Evolutionary conservation across 2,329 filamentous ascomycete species (phyloP), one percentile per base, ranked within the genome.

Genomic region (Fusarium sp.): DNA sequence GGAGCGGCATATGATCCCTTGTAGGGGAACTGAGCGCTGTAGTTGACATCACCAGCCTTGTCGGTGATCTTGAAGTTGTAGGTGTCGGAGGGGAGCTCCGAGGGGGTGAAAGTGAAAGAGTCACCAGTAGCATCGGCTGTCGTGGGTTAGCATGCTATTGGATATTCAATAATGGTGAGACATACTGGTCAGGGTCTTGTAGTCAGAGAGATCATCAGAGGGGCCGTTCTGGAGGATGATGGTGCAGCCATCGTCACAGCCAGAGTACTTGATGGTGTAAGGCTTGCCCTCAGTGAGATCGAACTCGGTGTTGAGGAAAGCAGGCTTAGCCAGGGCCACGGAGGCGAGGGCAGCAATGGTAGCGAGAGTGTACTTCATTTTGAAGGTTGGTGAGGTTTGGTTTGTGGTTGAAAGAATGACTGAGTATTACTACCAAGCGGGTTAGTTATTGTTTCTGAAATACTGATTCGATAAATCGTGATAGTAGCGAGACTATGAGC

Each of bases 1-100:
- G 66, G 61, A 41, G 48, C 65, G 18, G 61, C 61, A 48, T 69
- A 77, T n/a, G 72, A 71, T 31, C 79, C 79, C 44, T 75, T 20
- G 75, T 78, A 80, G 15, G 36, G 3, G 69, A 82, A 83, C 73
- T 79, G 77, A 6, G 26, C 13, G 73, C 77, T 79, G 76, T 79
- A 83, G 79, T 83, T 83, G 71, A 41, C 16, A 18, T 77, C 65
- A 33, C 69, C 71, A 56, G 70, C 54, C 20, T 67, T 57, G 70
- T 79, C 79, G 73, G 79, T 68, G 72, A 83, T 82, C 73, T 79
- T 78, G 76, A 83, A 81, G 76, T 73, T 77, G 78, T 83, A 83
- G 48, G 64, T 70, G 70, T 77, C 82, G 28, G 78, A 70, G 57
- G 78, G 77, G 10, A 81, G 50, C 57, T 70, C 62, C 22, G 55